These are phyloP conservation scores for Dendrobium officinale DNA, from an alignment of 106 monocot genomes.

Conservation along the genomic window DNA sequence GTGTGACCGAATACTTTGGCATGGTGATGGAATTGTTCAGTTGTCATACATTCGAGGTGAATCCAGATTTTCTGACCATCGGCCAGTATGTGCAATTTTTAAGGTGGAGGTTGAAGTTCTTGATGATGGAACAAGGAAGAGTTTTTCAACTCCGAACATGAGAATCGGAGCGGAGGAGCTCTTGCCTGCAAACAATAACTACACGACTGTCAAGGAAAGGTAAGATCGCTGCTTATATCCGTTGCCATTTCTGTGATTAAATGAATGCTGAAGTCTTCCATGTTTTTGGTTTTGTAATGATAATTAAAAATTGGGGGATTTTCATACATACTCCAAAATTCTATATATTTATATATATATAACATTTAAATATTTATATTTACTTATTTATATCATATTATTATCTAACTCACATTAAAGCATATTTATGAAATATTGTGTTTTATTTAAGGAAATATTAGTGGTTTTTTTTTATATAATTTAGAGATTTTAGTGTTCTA, in stretches of 20 bases:
- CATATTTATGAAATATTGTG: too few relatives aligned
- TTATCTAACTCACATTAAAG: too few relatives aligned
- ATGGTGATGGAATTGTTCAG: conserved; percentile 62
- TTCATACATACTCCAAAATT: too few relatives aligned
- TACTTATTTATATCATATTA: too few relatives aligned
- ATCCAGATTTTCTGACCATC: conserved; percentile 78
- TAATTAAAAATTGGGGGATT: background rate
- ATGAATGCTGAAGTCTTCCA: background rate
- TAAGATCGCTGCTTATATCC: background rate
- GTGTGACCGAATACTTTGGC: conserved; percentile 82
- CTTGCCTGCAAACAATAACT: conserved; percentile 22
- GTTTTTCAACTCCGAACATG: conserved; percentile 34
- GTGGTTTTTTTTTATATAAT: too few relatives aligned
- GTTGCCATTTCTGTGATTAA: background rate
- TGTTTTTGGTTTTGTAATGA: background rate
- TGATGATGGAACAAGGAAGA: conserved; percentile 26
- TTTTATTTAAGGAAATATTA: too few relatives aligned
- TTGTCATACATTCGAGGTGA: conserved; percentile 64
- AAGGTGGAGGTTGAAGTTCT: conserved; percentile 36
- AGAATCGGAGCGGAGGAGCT: conserved; percentile 58
- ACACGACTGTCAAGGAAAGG: background rate
- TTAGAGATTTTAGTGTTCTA: too few relatives aligned
- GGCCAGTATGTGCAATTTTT: conserved; percentile 69
- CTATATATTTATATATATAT: too few relatives aligned
- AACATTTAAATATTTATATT: too few relatives aligned